Percentiles rank a stretch among this genome's conserved stretches.
Conservation (phyloP, 176 grass and related monocot species). For the Cymbopogon citratus region DNA sequence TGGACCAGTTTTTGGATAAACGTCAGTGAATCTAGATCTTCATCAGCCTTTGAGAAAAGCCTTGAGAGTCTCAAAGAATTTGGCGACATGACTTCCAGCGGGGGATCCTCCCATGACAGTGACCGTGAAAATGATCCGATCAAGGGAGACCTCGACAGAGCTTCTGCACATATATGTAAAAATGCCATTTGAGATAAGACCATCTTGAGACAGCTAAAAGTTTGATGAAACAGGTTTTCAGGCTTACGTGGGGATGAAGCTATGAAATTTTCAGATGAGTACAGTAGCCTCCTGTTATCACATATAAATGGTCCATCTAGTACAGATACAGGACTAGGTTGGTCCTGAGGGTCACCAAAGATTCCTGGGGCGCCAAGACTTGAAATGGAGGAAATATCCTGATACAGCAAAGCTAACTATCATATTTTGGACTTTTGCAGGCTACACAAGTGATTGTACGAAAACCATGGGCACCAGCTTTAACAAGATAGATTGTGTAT, state of each 20-base stretch:
- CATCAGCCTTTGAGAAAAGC: constrained; percentile 79
- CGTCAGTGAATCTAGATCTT: constrained; percentile 61
- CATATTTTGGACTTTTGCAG: constrained; percentile 1
- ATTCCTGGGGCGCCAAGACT: constrained; percentile 31
- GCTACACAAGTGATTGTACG: not conserved
- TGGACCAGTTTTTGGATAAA: constrained; percentile 63
- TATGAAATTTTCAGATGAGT: constrained; percentile 45
- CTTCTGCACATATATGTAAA: constrained; percentile 52
- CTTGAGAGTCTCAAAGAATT: constrained; percentile 73
- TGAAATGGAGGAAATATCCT: constrained; percentile 48
- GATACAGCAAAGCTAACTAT: constrained; percentile 26
- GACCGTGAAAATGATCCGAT: constrained; percentile 82
- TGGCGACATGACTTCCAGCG: constrained; percentile 50
- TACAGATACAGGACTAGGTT: constrained; percentile 74
- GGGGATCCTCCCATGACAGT: constrained; percentile 49
- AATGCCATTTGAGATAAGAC: constrained; percentile 13
- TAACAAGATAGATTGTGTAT: not conserved
- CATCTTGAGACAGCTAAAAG: not conserved
- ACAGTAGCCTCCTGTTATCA: constrained; percentile 46
- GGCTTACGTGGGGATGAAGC: constrained; percentile 69
- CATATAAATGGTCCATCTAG: constrained; percentile 55
- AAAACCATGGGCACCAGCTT: not conserved
- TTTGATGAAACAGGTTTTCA: constrained; percentile 9
- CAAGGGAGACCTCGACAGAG: constrained; percentile 63
- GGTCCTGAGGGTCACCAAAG: constrained; percentile 42